Conservation (phyloP, 1,284 basidiomycete genomes). For the Rugiboletus extremiorientalis region DNA sequence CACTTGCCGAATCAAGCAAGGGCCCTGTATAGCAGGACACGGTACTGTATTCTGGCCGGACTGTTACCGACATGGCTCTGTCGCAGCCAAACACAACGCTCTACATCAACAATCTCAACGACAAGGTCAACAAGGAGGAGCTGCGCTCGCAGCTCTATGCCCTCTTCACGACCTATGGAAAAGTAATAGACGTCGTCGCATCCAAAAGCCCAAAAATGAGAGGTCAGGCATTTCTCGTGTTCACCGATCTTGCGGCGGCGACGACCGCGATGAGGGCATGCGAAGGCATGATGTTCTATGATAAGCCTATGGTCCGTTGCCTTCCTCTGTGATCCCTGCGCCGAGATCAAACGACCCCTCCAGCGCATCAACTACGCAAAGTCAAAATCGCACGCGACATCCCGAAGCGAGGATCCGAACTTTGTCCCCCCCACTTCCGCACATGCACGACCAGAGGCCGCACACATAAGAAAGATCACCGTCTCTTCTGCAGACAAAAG, state of each 20-base stretch:
- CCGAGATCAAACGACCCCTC: conserved; percentile 12
- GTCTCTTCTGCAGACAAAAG: conserved; percentile 54
- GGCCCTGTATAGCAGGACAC: not conserved
- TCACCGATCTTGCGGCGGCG: conserved; percentile 84
- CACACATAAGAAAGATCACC: conserved; percentile 39
- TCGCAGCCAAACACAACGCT: conserved; percentile 84
- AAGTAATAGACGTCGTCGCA: conserved; percentile 93
- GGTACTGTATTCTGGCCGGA: not conserved
- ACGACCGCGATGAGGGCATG: conserved; percentile 90
- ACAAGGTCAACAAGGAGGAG: conserved; percentile 94
- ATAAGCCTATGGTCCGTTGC: conserved; percentile 78
- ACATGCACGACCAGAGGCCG: conserved; percentile 47
- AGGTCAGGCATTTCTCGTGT: conserved; percentile 97
- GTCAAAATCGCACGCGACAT: conserved; percentile 80
- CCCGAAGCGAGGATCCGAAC: conserved; percentile 69
- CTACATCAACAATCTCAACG: conserved; percentile 94
- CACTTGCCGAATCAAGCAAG: conserved; percentile 19
- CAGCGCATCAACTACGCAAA: conserved; percentile 89
- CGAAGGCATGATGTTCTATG: conserved; percentile 92
- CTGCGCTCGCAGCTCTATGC: conserved; percentile 81
- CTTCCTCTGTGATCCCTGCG: conserved; percentile 2
- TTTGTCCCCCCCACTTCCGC: conserved; percentile 69
- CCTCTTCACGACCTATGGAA: conserved; percentile 92
- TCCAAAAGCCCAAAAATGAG: conserved; percentile 85
- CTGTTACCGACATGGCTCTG: conserved; percentile 40